Percentiles rank a stretch among this genome's conserved stretches.
Conservation (phyloP, 345 rosid genomes). For the Camelina sativa region DNA sequence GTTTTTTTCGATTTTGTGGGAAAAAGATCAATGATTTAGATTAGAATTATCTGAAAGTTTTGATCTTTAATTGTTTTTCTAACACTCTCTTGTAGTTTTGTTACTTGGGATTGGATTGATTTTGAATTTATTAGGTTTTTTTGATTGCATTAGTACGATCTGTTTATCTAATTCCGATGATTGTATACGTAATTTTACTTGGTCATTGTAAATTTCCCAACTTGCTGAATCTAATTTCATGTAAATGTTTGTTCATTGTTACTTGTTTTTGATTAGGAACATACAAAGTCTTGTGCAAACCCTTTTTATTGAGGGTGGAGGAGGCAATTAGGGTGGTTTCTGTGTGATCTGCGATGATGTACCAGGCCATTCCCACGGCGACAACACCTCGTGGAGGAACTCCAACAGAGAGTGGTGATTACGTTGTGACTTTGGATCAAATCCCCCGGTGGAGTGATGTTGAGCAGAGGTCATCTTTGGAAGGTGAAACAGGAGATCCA, state of each 20-base stretch:
- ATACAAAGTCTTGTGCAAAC: background rate
- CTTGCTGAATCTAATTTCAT: conserved; percentile 18
- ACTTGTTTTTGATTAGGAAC: background rate
- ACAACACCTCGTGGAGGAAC: conserved; percentile 54
- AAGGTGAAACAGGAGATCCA: conserved; percentile 65
- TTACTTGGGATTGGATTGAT: conserved; percentile 15
- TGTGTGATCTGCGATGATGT: conserved; percentile 56
- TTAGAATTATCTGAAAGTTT: conserved; percentile 8
- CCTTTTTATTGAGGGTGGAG: background rate
- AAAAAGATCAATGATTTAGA: conserved; percentile 12
- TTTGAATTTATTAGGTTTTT: conserved; percentile 13
- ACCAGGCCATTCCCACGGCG: conserved; percentile 68
- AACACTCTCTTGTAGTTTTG: background rate
- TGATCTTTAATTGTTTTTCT: background rate
- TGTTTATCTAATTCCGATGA: background rate
- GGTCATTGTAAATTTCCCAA: conserved; percentile 24
- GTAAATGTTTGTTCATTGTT: conserved; percentile 23
- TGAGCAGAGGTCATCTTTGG: conserved; percentile 61
- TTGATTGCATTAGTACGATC: conserved; percentile 4
- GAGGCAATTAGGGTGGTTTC: conserved; percentile 29
- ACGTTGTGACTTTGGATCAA: conserved; percentile 81
- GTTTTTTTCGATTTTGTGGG: background rate
- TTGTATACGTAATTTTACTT: conserved; percentile 7
- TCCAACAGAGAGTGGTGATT: conserved; percentile 60
- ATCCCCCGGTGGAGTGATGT: conserved; percentile 94